These are phyloP conservation scores for Pythium myriotylum DNA, from an alignment of 352 stramenopile species.

Conservation along the genomic window DNA sequence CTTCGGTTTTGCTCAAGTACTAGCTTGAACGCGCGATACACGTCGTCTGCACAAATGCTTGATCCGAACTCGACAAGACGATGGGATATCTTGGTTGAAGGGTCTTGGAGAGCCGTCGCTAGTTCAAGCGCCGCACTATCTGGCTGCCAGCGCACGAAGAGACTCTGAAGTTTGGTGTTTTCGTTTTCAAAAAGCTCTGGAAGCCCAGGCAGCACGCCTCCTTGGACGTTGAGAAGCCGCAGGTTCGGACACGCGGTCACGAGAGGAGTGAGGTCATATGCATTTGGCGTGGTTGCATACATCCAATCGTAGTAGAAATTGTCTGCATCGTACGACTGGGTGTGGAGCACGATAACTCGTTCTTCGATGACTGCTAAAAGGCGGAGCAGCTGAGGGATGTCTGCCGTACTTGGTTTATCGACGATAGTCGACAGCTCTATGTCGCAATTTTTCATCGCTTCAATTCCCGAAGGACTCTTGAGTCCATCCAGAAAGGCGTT, in stretches of 20 bases:
- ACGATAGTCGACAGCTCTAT: background rate
- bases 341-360: background rate
- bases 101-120: conserved; percentile 5
- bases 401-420: background rate
- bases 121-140: no score
- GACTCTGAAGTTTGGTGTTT: background rate
- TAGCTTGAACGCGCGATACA: no score
- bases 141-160: no score
- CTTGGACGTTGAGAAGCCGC: conserved; percentile 5
- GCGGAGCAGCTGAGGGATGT: background rate
- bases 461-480: no score
- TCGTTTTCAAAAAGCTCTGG: background rate
- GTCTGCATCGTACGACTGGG: background rate
- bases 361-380: background rate
- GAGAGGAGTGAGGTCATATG: conserved; percentile 1
- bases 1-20: background rate
- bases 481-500: no score
- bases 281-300: background rate
- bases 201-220: background rate
- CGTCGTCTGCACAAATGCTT: no score
- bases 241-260: conserved; percentile 6
- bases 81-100: background rate
- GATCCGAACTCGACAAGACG: conserved; percentile 9
- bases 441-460: no score
- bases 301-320: conserved; percentile 14